A percentile compares a stretch with the other conserved stretches of the same genome.
Conservation (phyloP, 2,329 filamentous ascomycete genomes). For the Aspergillus sp. region DNA sequence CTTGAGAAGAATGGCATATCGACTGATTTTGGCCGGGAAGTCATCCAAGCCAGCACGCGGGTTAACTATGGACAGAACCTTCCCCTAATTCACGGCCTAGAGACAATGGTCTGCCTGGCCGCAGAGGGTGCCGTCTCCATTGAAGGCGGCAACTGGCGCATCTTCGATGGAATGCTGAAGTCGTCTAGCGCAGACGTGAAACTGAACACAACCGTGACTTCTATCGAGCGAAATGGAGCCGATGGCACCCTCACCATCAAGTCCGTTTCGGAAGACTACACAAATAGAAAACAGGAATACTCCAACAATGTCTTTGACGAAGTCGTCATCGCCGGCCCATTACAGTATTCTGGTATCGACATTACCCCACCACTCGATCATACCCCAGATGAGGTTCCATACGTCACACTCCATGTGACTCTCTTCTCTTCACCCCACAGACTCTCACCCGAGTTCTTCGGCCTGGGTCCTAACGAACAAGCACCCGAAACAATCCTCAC, state of each 20-base stretch:
- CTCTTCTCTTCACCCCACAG: slow-evolving; percentile 71
- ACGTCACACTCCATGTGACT: slow-evolving; percentile 80
- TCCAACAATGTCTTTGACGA: slow-evolving; percentile 56
- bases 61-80: slow-evolving; percentile 95
- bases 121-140: slow-evolving; percentile 76
- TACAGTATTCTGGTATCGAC: slow-evolving; percentile 68
- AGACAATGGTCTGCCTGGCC: slow-evolving; percentile 87
- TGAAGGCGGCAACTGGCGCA: slow-evolving; percentile 84
- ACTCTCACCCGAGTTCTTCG: slow-evolving; percentile 69
- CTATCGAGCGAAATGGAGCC: slow-evolving; percentile 41
- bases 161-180: slow-evolving; percentile 76
- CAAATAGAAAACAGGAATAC: slow-evolving; percentile 9
- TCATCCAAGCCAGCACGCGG: slow-evolving; percentile 83
- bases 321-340: slow-evolving; percentile 74
- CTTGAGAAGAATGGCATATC: slow-evolving; percentile 62
- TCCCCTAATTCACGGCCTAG: slow-evolving; percentile 76
- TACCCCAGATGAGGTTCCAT: slow-evolving; percentile 71
- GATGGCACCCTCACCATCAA: slow-evolving; percentile 42
- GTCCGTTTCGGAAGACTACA: slow-evolving; percentile 17
- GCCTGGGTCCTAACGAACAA: slow-evolving; percentile 42
- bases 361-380: slow-evolving; percentile 39
- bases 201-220: slow-evolving; percentile 62
- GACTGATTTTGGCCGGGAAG: slow-evolving; percentile 63
- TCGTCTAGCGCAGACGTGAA: slow-evolving; percentile 55
- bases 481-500: slow-evolving; percentile 75